Conservation (phyloP, 805 yeast genomes). For the Soucietia sequanensis region DNA sequence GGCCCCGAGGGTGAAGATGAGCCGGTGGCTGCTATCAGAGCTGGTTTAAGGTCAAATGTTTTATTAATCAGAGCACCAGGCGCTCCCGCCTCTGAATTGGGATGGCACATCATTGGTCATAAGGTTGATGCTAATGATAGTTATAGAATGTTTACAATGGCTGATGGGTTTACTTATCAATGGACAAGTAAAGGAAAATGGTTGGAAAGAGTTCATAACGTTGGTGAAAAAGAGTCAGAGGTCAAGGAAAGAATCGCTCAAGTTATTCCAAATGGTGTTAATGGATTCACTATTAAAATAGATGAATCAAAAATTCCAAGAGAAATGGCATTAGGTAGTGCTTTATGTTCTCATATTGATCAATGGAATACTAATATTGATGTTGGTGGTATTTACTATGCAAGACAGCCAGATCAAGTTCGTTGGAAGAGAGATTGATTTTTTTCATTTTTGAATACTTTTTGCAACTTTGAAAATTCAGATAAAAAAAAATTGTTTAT, state of each 20-base stretch:
- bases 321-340: slow-evolving; percentile 59
- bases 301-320: slow-evolving; percentile 56
- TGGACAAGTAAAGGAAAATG: slow-evolving; percentile 63
- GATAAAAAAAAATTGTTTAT: not conserved
- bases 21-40: slow-evolving; percentile 58
- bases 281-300: slow-evolving; percentile 54
- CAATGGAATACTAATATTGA: slow-evolving; percentile 64
- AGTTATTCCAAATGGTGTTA: slow-evolving; percentile 50
- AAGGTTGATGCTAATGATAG: slow-evolving; percentile 60
- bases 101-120: slow-evolving; percentile 63
- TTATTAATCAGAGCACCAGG: slow-evolving; percentile 51
- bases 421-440: slow-evolving; percentile 56
- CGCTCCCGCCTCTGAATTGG: slow-evolving; percentile 53
- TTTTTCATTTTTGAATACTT: no score
- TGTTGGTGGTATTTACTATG: slow-evolving; percentile 64
- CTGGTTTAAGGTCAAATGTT: slow-evolving; percentile 61
- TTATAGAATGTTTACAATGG: slow-evolving; percentile 57
- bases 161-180: slow-evolving; percentile 61
- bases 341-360: slow-evolving; percentile 59
- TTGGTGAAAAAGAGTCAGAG: slow-evolving; percentile 65
- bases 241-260: slow-evolving; percentile 63
- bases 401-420: slow-evolving; percentile 48
- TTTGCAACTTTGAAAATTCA: not conserved
- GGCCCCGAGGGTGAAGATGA: slow-evolving; percentile 51
- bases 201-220: slow-evolving; percentile 55